Conservation (phyloP, 2,329 filamentous ascomycete genomes). For the Curvularia eragrostidis region DNA sequence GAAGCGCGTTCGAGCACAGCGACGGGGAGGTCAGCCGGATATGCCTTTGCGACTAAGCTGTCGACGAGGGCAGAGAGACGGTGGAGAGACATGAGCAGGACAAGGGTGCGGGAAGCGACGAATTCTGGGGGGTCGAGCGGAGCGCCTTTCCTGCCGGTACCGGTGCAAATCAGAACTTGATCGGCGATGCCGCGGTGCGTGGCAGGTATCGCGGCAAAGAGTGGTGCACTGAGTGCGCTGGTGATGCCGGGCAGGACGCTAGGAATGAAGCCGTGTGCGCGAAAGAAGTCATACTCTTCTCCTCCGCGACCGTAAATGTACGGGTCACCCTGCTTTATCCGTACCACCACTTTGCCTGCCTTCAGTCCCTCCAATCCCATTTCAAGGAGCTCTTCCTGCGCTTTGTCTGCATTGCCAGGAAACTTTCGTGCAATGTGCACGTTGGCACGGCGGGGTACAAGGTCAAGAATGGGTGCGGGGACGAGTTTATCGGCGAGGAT, state of each 20-base stretch:
- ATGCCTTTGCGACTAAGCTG: constrained; percentile 65
- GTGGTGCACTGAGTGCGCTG: constrained; percentile 81
- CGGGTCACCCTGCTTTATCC: constrained; percentile 95
- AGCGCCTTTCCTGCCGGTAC: constrained; percentile 88
- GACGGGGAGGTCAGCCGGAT: constrained; percentile 82
- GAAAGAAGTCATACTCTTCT: constrained; percentile 89
- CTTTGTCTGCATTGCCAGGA: constrained; percentile 92
- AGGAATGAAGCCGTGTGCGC: constrained; percentile 70
- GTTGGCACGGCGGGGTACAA: constrained; percentile 87
- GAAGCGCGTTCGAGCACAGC: constrained; percentile 93
- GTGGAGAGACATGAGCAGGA: constrained; percentile 96
- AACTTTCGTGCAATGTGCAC: constrained; percentile 96
- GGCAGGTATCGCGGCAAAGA: constrained; percentile 86
- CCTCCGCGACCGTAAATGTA: constrained; percentile 95
- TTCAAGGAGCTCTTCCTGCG: constrained; percentile 86
- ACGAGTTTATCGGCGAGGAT: constrained; percentile 87
- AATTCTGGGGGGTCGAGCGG: constrained; percentile 82
- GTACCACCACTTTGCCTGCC: constrained; percentile 78
- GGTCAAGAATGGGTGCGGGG: constrained; percentile 80
- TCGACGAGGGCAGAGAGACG: constrained; percentile 75
- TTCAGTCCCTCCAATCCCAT: constrained; percentile 74
- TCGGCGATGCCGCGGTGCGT: constrained; percentile 92
- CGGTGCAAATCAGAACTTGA: constrained; percentile 94
- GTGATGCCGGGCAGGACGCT: constrained; percentile 89
- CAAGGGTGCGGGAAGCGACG: constrained; percentile 77